These are phyloP conservation scores for Hibiscus trionum DNA, from an alignment of 345 rosid genomes.

Conservation along the genomic window DNA sequence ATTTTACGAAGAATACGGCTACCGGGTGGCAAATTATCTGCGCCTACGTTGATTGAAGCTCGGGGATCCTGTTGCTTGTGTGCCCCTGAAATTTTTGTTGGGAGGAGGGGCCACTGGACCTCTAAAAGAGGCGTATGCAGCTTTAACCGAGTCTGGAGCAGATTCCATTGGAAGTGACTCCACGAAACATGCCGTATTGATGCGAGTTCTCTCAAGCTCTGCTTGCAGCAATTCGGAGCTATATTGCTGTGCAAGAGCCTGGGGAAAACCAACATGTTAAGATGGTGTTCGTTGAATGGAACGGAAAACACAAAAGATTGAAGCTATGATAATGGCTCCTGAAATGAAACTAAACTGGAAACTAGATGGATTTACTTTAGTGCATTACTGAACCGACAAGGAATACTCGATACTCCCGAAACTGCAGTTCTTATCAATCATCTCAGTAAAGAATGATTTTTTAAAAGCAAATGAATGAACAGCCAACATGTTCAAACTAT, in stretches of 20 bases:
- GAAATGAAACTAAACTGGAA: neutral
- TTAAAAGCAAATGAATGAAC: neutral
- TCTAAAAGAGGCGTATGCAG: conserved; percentile 50
- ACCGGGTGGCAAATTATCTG: conserved; percentile 27
- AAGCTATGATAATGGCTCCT: neutral
- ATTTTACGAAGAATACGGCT: neutral
- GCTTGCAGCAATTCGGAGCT: conserved; percentile 68
- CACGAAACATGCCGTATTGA: conserved; percentile 81
- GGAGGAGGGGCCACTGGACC: conserved; percentile 71
- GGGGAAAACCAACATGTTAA: conserved; percentile 10
- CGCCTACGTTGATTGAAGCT: conserved; percentile 48
- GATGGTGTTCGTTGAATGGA: neutral
- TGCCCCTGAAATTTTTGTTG: conserved; percentile 40
- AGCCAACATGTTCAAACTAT: neutral
- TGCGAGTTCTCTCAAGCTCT: conserved; percentile 88
- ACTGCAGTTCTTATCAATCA: neutral
- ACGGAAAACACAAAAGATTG: neutral
- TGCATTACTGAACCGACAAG: neutral
- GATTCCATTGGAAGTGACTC: conserved; percentile 62
- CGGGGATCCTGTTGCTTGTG: conserved; percentile 51
- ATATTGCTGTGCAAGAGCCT: conserved; percentile 84
- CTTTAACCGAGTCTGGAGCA: conserved; percentile 59
- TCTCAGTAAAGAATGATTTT: neutral
- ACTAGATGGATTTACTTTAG: neutral
- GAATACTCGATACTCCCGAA: neutral